A percentile compares a stretch with the other conserved stretches of the same genome.
Evolutionary conservation across 2,329 filamentous ascomycete genomes (phyloP).

Genomic region (Samsoniella hepiali): DNA sequence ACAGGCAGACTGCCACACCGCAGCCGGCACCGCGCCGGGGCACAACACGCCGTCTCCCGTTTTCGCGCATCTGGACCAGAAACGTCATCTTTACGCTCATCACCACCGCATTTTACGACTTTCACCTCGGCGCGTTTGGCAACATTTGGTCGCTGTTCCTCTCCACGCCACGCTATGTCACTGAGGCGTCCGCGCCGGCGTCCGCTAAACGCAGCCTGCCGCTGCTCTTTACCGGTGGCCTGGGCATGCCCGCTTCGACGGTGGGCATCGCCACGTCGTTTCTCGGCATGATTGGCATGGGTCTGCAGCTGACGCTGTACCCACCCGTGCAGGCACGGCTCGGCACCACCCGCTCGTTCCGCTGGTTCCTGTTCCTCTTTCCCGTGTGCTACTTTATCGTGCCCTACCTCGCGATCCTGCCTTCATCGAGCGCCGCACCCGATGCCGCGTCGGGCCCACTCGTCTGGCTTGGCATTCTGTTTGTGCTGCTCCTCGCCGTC

Average conservation of each 20-base stretch:
- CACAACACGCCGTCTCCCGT: constrained; percentile 30
- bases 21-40: constrained; percentile 19
- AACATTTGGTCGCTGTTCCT: constrained; percentile 68
- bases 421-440: constrained; percentile 43
- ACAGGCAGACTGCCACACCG: constrained; percentile 11
- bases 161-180: constrained; percentile 55
- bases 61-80: constrained; percentile 44
- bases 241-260: constrained; percentile 63
- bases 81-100: constrained; percentile 54
- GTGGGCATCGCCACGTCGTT: constrained; percentile 68
- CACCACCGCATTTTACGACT: constrained; percentile 65
- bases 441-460: constrained; percentile 45
- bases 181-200: constrained; percentile 30
- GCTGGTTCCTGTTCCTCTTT: constrained; percentile 62
- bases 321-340: constrained; percentile 61
- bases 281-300: constrained; percentile 65
- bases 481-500: constrained; percentile 66
- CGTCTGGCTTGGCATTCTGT: constrained; percentile 59
- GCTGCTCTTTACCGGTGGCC: constrained; percentile 60
- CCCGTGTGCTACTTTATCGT: constrained; percentile 64
- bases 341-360: constrained; percentile 65
- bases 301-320: constrained; percentile 67
- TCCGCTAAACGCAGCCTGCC: constrained; percentile 35
- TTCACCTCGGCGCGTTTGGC: constrained; percentile 67
- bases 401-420: constrained; percentile 64